phyloP scores from a whole-genome alignment of 2,329 filamentous ascomycete species.

The Biscogniauxia marginata region DNA sequence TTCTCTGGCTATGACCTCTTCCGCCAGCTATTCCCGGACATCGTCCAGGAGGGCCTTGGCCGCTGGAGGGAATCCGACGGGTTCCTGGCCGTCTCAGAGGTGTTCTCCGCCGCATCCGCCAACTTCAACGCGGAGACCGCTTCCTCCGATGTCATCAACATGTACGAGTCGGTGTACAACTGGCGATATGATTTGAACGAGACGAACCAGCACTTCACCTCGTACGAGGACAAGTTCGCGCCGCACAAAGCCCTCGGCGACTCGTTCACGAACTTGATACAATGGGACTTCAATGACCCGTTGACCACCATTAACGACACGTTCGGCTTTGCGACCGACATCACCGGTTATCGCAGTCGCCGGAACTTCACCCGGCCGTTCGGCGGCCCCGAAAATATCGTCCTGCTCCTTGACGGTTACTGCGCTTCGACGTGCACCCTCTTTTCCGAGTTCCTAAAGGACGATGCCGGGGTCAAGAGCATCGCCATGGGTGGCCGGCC shows the following conservation, averaged over 20 bases:
- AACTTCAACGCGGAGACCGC: slow-evolving; percentile 29
- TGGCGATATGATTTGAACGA: slow-evolving; percentile 50
- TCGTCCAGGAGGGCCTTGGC: slow-evolving; percentile 39
- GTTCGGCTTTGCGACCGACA: slow-evolving; percentile 43
- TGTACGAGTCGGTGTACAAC: slow-evolving; percentile 51
- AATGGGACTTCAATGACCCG: slow-evolving; percentile 49
- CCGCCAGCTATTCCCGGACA: slow-evolving; percentile 51
- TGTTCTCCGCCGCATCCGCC: slow-evolving; percentile 28
- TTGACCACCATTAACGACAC: slow-evolving; percentile 41
- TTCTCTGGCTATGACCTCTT: slow-evolving; percentile 56
- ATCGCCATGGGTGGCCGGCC: slow-evolving; percentile 52
- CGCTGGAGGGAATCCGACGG: slow-evolving; percentile 40
- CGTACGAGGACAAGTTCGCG: slow-evolving; percentile 45
- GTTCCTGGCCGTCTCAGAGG: slow-evolving; percentile 36
- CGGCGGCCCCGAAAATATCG: slow-evolving; percentile 52
- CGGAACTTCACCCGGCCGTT: slow-evolving; percentile 52
- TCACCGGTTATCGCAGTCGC: slow-evolving; percentile 50
- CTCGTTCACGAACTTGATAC: slow-evolving; percentile 51
- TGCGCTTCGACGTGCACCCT: slow-evolving; percentile 59
- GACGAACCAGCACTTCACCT: slow-evolving; percentile 49
- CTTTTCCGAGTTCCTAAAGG: slow-evolving; percentile 53
- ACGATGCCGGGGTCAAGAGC: slow-evolving; percentile 52
- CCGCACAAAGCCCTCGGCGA: slow-evolving; percentile 45
- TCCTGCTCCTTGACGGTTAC: slow-evolving; percentile 58
- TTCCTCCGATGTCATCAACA: slow-evolving; percentile 31